Conservation (phyloP, 441 rosid species). For the Kokia cookei region DNA sequence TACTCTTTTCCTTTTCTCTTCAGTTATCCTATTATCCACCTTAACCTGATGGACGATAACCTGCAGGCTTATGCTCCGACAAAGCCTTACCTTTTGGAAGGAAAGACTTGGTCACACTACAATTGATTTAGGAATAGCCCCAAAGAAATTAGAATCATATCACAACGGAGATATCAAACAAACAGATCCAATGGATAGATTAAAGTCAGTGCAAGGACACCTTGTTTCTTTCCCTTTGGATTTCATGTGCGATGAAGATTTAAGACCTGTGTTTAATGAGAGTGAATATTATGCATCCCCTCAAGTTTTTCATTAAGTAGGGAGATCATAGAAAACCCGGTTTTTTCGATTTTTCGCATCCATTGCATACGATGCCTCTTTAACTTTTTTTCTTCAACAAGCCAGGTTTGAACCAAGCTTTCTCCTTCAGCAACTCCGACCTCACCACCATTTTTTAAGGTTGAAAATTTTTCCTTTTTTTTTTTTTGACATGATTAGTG, state of each 20-base stretch:
- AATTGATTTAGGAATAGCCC: conserved; percentile 91
- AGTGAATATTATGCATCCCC: conserved; percentile 92
- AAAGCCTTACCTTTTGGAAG: conserved; percentile 62
- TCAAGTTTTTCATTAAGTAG: conserved; percentile 73
- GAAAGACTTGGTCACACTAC: conserved; percentile 87
- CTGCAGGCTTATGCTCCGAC: conserved; percentile 63
- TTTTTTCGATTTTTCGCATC: too few species aligned
- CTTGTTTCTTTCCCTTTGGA: conserved; percentile 93
- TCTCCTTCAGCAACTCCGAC: too few species aligned
- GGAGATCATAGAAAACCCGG: background rate
- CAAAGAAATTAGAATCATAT: conserved; percentile 61
- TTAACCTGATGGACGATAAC: background rate
- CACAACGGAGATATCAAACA: conserved; percentile 56
- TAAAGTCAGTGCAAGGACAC: conserved; percentile 68
- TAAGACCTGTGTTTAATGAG: conserved; percentile 93
- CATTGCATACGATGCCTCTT: background rate
- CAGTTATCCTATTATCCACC: background rate
- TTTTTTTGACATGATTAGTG: too few species aligned
- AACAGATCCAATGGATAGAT: conserved; percentile 61
- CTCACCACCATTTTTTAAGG: too few species aligned
- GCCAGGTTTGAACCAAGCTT: too few species aligned
- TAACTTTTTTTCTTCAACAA: background rate
- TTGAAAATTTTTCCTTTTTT: too few species aligned
- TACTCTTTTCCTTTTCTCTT: background rate
- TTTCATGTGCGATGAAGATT: conserved; percentile 89